phyloP scores from a whole-genome alignment of 805 yeast genomes.

The Babjeviella inositovora region DNA sequence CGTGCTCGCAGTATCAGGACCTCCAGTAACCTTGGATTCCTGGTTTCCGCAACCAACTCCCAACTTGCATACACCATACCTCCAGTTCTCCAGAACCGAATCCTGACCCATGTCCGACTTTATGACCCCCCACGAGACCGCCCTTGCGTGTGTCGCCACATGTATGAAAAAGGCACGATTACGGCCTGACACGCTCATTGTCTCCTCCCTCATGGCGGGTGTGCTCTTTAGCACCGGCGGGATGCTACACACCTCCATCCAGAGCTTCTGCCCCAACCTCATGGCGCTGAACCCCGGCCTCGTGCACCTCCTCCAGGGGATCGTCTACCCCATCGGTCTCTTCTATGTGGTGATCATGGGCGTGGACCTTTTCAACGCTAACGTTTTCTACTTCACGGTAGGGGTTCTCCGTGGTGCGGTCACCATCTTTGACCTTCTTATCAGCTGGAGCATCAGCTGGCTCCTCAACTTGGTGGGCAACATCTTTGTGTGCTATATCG shows the following conservation, averaged over 20 bases:
- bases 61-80: no score
- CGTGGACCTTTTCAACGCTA: conserved; percentile 62
- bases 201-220: conserved; percentile 61
- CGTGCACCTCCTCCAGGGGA: conserved; percentile 38
- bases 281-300: conserved; percentile 30
- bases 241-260: conserved; percentile 43
- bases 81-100: no score
- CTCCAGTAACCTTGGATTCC: no score
- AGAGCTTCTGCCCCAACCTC: conserved; percentile 30
- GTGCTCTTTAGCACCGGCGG: conserved; percentile 57
- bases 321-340: conserved; percentile 53
- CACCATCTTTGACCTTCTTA: conserved; percentile 38
- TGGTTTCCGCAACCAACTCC: no score
- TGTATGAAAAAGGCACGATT: conserved; percentile 71
- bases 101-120: no score
- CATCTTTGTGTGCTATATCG: conserved; percentile 48
- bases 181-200: conserved; percentile 35
- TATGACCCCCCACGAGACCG: conserved; percentile 68
- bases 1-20: no score
- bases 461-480: conserved; percentile 48
- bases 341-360: conserved; percentile 67
- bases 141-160: conserved; percentile 73
- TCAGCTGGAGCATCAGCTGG: conserved; percentile 57
- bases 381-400: conserved; percentile 54
- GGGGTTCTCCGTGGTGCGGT: conserved; percentile 61